Evolutionary conservation across 1,139 yeast genomes (phyloP).

Genomic region (Hyphopichia buzzinii): DNA sequence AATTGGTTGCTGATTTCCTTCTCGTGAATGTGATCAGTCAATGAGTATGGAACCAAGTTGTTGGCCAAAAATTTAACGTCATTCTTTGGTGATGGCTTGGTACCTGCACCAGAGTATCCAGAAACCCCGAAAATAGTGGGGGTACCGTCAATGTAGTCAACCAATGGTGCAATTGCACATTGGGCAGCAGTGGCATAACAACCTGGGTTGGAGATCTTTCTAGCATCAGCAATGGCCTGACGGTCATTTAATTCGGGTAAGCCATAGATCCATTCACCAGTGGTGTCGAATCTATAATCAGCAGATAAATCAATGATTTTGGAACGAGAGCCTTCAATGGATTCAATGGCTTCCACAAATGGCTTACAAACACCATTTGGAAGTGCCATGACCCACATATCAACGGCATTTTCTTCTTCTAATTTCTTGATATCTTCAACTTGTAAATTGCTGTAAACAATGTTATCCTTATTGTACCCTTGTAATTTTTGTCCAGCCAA

Average conservation of each 20-base stretch:
- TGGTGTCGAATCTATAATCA: conserved; percentile 88
- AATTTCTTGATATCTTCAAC: conserved; percentile 79
- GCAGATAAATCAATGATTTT: conserved; percentile 92
- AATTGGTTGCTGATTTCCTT: conserved; percentile 82
- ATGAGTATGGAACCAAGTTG: conserved; percentile 90
- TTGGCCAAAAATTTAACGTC: conserved; percentile 70
- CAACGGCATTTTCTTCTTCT: conserved; percentile 77
- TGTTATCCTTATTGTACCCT: conserved; percentile 80
- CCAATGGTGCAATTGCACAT: conserved; percentile 83
- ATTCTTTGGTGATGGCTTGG: conserved; percentile 96
- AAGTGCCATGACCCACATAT: conserved; percentile 98
- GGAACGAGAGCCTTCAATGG: conserved; percentile 56
- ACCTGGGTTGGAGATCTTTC: conserved; percentile 92
- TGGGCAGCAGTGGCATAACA: conserved; percentile 99
- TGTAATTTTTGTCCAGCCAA: conserved; percentile 80
- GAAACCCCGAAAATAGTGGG: conserved; percentile 94
- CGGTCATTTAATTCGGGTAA: conserved; percentile 81
- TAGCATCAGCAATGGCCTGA: conserved; percentile 63
- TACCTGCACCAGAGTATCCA: conserved; percentile 99
- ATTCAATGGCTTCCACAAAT: conserved; percentile 88
- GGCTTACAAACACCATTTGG: conserved; percentile 99
- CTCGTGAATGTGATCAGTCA: conserved; percentile 97
- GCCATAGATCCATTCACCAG: conserved; percentile 91
- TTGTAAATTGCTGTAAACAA: conserved; percentile 81
- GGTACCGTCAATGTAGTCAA: conserved; percentile 57